Evolutionary conservation across 2,329 filamentous ascomycete genomes (phyloP).

Genomic region (Septoria petroselini): DNA sequence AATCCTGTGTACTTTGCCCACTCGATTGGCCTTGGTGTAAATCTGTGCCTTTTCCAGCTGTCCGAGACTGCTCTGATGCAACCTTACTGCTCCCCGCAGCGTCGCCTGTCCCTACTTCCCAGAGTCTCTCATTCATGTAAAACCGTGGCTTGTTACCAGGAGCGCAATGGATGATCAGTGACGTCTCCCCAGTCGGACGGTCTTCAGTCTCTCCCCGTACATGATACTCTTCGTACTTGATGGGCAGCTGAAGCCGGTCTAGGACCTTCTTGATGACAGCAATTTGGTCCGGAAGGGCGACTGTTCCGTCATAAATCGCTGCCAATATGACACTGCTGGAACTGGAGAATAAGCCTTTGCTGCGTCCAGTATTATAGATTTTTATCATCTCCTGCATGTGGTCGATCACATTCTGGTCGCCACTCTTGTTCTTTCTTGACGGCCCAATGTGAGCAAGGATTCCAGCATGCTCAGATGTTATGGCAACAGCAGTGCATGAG

Average conservation of each 20-base stretch:
- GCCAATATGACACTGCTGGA: neutral
- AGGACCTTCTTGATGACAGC: neutral
- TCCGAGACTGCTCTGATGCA: too few species aligned
- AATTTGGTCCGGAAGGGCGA: conserved; percentile 2
- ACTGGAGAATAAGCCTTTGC: neutral
- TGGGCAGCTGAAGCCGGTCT: neutral
- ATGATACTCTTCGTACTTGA: neutral
- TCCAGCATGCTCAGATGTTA: neutral
- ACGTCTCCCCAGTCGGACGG: conserved; percentile 1
- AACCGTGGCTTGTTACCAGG: neutral
- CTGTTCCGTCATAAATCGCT: neutral
- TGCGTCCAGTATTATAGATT: neutral
- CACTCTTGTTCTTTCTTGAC: neutral
- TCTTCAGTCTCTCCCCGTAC: neutral
- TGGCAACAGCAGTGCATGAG: conserved; percentile 1
- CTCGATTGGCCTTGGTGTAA: too few species aligned
- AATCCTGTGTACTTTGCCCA: too few species aligned
- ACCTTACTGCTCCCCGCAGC: too few species aligned
- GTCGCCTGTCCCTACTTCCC: too few species aligned
- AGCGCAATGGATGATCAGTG: neutral
- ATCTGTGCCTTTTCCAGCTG: too few species aligned
- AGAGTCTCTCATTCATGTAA: conserved; percentile 2
- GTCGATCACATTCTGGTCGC: neutral
- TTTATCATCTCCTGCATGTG: neutral
- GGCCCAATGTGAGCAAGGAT: conserved; percentile 7